Conservation (phyloP, 2,329 filamentous ascomycete species). For the Plectosphaerella sp. region DNA sequence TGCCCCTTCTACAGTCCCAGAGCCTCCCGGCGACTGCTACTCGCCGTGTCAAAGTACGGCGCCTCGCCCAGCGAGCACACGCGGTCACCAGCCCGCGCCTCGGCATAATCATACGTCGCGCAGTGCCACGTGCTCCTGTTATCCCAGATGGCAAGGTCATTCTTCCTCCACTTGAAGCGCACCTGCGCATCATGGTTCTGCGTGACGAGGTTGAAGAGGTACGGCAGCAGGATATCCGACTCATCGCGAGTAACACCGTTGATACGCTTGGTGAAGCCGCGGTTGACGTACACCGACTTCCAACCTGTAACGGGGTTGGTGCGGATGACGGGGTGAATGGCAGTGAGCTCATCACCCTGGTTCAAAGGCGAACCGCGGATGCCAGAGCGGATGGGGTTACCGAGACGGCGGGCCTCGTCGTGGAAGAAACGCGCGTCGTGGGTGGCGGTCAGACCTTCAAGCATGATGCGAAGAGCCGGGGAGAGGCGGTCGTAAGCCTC, state of each 20-base stretch:
- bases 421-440: constrained; percentile 45
- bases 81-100: constrained; percentile 34
- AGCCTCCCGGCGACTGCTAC: constrained; percentile 33
- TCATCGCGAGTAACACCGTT: constrained; percentile 51
- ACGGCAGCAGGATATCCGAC: constrained; percentile 44
- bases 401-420: constrained; percentile 41
- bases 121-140: constrained; percentile 49
- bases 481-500: constrained; percentile 54
- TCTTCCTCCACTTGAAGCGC: constrained; percentile 46
- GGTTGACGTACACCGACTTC: constrained; percentile 49
- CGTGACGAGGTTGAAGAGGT: constrained; percentile 42
- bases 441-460: constrained; percentile 45
- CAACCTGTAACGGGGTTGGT: constrained; percentile 58
- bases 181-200: constrained; percentile 56
- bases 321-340: constrained; percentile 49
- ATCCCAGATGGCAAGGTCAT: constrained; percentile 62
- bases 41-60: constrained; percentile 33
- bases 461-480: constrained; percentile 37
- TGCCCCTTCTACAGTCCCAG: constrained; percentile 14
- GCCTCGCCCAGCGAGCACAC: constrained; percentile 37
- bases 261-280: constrained; percentile 48
- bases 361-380: constrained; percentile 53
- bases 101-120: constrained; percentile 58
- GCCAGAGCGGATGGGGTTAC: constrained; percentile 36
- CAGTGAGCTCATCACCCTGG: constrained; percentile 43